Evolutionary conservation across 805 yeast species (phyloP), one percentile per base, ranked within the genome.

Genomic region (Pachysolen tannophilus): DNA sequence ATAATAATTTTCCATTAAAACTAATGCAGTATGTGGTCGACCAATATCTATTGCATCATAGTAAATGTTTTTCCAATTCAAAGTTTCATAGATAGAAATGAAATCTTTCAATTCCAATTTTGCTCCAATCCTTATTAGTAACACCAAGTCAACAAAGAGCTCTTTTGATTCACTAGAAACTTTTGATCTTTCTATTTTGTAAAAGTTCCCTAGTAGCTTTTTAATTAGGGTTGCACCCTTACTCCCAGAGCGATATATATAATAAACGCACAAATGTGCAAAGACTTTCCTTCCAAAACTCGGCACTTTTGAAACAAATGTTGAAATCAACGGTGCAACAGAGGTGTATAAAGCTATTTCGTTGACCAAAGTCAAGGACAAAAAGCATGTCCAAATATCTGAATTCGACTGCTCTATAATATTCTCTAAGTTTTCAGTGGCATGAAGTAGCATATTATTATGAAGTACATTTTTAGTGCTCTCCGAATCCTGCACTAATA

Each of bases 1-100:
- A 30, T 49, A 40, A 30, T 47, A 47, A 34, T 72, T 77, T 41
- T 75, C 82, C 35, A 67, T 55, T 4, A 75, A 37, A 64, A 75
- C 48, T 26, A 72, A 47, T 0, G 75, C 63, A 1, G 75, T 58
- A 38, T 64, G 62, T 20, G 63, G 59, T 30, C 56, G 52, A 5
- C 53, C 52, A 8, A 54, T 52, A 5, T 46, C 38, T 4, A 55
- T 38, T 1, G 74, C 65, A 5, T 63, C 45, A 9, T 46, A 20
- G 37, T 49, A 61, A 2, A 65, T 43, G 2, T 32, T 26, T 2
- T 37, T 34, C 5, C 55, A 40, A 32, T 65, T 58, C n/a, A 70
- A 37, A 0, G 42, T 41, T 8, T 44, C 34, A 34, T 55, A 63
- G 3, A 63, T 48, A 2, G 38, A 40, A 6, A 41, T 37, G 38